A percentile compares a stretch with the other conserved stretches of the same genome.
These are phyloP conservation scores for Sanghuangporus baumii DNA, from an alignment of 1,284 basidiomycete genomes.

Conservation along the genomic window DNA sequence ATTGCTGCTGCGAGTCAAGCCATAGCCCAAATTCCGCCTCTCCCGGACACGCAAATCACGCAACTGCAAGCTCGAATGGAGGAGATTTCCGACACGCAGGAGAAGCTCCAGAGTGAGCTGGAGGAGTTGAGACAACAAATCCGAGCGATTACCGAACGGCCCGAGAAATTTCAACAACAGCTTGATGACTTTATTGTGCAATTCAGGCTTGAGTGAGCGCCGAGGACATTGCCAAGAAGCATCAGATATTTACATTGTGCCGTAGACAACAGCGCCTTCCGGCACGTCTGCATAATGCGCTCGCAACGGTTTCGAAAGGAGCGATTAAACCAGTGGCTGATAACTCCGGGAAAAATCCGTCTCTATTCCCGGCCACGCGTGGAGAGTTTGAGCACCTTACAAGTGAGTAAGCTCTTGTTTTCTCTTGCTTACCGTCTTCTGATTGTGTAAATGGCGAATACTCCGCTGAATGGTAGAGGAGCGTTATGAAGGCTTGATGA, in stretches of 20 bases:
- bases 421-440: neutral
- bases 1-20: slow-evolving; percentile 36
- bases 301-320: slow-evolving; percentile 28
- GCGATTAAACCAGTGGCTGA: slow-evolving; percentile 28
- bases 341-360: slow-evolving; percentile 31
- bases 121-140: slow-evolving; percentile 25
- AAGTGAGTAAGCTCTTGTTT: slow-evolving; percentile 25
- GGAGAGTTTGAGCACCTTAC: slow-evolving; percentile 38
- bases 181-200: slow-evolving; percentile 28
- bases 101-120: slow-evolving; percentile 25
- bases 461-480: slow-evolving; percentile 27
- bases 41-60: slow-evolving; percentile 15
- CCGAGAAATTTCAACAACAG: slow-evolving; percentile 29
- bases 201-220: slow-evolving; percentile 32
- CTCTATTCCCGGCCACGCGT: slow-evolving; percentile 34
- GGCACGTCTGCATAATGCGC: slow-evolving; percentile 31
- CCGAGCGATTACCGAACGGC: slow-evolving; percentile 19
- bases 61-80: slow-evolving; percentile 26
- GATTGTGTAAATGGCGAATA: neutral
- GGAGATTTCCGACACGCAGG: slow-evolving; percentile 28
- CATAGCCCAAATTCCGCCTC: slow-evolving; percentile 27
- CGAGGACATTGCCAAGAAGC: neutral
- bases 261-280: slow-evolving; percentile 33
- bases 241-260: neutral
- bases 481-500: slow-evolving; percentile 33